Evolutionary conservation across 352 stramenopile genomes (phyloP), one percentile per base, ranked within the genome.

Genomic region (Globisporangium spiculum): DNA sequence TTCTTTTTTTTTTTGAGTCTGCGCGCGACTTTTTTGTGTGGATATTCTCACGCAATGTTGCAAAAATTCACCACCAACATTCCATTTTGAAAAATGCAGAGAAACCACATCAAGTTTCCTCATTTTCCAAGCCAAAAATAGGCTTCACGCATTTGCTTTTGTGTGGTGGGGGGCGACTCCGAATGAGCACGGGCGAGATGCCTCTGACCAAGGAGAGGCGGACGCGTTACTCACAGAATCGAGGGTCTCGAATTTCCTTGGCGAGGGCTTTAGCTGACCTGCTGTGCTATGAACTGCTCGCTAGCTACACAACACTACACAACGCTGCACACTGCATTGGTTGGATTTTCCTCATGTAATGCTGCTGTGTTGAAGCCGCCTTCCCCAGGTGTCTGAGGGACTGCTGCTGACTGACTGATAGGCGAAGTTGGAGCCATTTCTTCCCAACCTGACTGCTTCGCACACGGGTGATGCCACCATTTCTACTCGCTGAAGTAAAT

Each of bases 11-110:
- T 34, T 34, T n/a, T 3, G 18, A 22, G 12, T 34, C 30, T 32
- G 36, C 4, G 36, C 12, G 41, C 14, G 30, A n/a, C 18, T 60
- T 60, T 60, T 60, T 60, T 60, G 54, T n/a, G 54, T 60, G 54
- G 54, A 60, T 60, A 26, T 60, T 60, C 2, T 14, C n/a, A 38
- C 22, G 18, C 22, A 52, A 18, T 52, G 36, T 22, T n/a, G 24
- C 3, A 38, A 59, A 58, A 59, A 60, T 24, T 27, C 26, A 58
- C 30, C 16, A 26, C 24, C 22, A 41, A 4, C n/a, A 38, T 36
- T 58, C 3, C 1, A 18, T 20, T 26, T 41, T 38, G 20, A 4
- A 60, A 41, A 26, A 44, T n/a, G 52, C 52, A 32, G 7, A 24
- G 8, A 18, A 58, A 58, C 24, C 52, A 58, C 52, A 26, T 30